Evolutionary conservation across 2,329 filamentous ascomycete genomes (phyloP), one percentile per base, ranked within the genome.

Genomic region (Diaporthe longicolla): DNA sequence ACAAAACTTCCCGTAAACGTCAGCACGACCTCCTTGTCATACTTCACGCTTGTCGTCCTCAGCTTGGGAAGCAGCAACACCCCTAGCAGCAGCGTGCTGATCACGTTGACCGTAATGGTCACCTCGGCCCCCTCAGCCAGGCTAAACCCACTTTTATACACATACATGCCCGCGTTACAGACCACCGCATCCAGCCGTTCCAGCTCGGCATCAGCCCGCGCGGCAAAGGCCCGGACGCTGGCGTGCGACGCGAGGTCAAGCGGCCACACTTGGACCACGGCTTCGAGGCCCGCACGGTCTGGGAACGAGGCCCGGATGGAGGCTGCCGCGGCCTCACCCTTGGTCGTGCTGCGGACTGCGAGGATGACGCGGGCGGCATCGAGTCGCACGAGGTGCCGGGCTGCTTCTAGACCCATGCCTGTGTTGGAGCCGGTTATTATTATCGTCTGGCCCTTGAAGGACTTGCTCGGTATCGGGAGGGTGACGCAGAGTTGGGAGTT

Each of bases 381-480:
- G 1, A 85, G 81, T 1, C 76, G 76, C 45, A 79, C 80, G 45
- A 84, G 79, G 74, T 85, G 81, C 7, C 81, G 79, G 40, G 81
- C 78, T 0, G 84, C 79, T 70, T 85, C 84, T 0, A 82, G 78
- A 0, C 84, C 84, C 2, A 86, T 78, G 13, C 85, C 83, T 0
- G 78, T 79, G 72, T 86, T 86, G 15, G 83, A 80, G 3, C 85
- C 85, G 0, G 84, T 85, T 1, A 85, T 78, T 6, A 85, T 81
- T 52, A 84, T 76, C 11, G 78, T 81, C 66, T 82, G 4, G 77
- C 74, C 74, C 4, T 54, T 70, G 65, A 77, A 74, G 58, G 40
- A 15, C 32, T 58, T 40, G 10, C 52, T 69, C 8, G 70, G 70
- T 52, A 35, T 26, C 1, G 52, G 45, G 4, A 70, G 50, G 9